Evolutionary conservation across 805 yeast species (phyloP).

Genomic region (Wickerhamiella lipophila): DNA sequence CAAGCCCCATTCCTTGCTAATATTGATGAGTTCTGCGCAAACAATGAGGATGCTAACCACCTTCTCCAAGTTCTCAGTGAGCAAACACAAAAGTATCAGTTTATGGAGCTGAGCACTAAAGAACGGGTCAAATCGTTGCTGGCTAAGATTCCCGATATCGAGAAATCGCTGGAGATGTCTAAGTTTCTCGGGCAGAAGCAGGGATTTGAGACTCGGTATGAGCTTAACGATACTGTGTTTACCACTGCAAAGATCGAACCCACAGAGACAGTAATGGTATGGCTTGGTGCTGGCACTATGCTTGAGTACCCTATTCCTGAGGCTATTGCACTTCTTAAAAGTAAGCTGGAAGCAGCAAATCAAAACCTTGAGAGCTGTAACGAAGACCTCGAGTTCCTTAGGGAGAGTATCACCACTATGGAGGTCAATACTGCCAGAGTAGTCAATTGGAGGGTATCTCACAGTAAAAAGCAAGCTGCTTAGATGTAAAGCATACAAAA

Average conservation of each 20-base stretch:
- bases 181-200: constrained; percentile 40
- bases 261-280: constrained; percentile 57
- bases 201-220: constrained; percentile 63
- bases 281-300: constrained; percentile 99
- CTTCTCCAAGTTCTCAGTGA: constrained; percentile 70
- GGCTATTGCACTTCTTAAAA: constrained; percentile 57
- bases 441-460: constrained; percentile 30
- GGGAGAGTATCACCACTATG: constrained; percentile 91
- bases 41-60: constrained; percentile 55
- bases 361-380: constrained; percentile 48
- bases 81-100: constrained; percentile 45
- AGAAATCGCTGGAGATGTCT: constrained; percentile 69
- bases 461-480: background rate
- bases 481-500: background rate
- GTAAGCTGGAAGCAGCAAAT: constrained; percentile 51
- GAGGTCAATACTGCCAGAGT: constrained; percentile 89
- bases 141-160: constrained; percentile 80
- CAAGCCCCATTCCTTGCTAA: constrained; percentile 87
- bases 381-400: constrained; percentile 71
- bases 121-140: constrained; percentile 36
- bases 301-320: constrained; percentile 84
- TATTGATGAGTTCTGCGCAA: constrained; percentile 61
- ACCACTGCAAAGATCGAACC: constrained; percentile 66
- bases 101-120: constrained; percentile 30
- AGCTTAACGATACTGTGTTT: constrained; percentile 82